These are phyloP conservation scores for Azolla pinnata DNA, from an alignment of 75 land plant species.

Conservation along the genomic window DNA sequence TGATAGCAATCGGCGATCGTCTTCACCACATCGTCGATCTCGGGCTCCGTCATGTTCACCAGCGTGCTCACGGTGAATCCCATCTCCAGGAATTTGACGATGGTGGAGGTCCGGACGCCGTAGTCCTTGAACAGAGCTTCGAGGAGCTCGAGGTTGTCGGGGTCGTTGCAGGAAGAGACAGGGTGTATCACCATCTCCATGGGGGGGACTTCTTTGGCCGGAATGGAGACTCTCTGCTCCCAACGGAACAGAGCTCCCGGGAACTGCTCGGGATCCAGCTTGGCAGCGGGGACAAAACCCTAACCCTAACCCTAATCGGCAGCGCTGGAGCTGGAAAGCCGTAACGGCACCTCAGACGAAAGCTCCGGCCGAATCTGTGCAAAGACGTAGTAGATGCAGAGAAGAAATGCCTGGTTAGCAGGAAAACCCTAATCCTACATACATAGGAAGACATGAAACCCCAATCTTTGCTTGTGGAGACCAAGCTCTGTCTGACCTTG, in stretches of 20 bases:
- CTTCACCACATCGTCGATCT: conserved; percentile 79
- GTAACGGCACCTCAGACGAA: not conserved
- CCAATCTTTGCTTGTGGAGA: not conserved
- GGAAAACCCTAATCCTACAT: not conserved
- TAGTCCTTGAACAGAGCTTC: conserved; percentile 73
- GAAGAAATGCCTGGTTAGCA: not conserved
- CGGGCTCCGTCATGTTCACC: conserved; percentile 77
- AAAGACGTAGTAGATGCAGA: not conserved
- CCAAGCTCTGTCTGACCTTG: too few species aligned
- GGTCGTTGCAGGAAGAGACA: not conserved
- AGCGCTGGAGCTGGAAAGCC: not conserved
- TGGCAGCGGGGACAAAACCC: not conserved
- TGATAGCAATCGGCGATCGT: conserved; percentile 66
- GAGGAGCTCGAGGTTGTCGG: conserved; percentile 35
- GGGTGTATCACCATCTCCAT: not conserved
- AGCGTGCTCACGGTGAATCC: conserved; percentile 86
- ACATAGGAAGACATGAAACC: not conserved
- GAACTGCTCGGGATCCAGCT: conserved; percentile 10
- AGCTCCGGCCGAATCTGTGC: not conserved
- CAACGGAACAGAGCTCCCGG: conserved; percentile 14
- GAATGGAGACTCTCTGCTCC: conserved; percentile 7
- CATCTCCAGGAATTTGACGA: conserved; percentile 69
- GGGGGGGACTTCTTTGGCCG: not conserved
- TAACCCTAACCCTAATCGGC: too few species aligned
- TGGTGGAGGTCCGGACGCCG: conserved; percentile 68